Conservation (phyloP, 2,329 filamentous ascomycete species). For the Calonectria multiphialidica region DNA sequence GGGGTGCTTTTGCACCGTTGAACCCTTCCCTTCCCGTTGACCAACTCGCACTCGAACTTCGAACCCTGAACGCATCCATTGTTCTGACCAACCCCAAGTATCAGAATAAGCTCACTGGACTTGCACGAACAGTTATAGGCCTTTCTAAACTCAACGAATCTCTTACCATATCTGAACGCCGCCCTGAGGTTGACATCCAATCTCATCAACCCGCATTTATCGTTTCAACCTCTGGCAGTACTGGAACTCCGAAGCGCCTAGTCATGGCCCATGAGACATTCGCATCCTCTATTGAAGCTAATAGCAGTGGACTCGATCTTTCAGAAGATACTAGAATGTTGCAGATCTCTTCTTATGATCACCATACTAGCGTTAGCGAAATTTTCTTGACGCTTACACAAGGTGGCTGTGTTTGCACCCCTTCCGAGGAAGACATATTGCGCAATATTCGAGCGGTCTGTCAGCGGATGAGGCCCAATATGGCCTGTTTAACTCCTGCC, state of each 20-base stretch:
- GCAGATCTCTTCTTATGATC: neutral
- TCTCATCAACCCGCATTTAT: neutral
- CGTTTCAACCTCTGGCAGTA: neutral
- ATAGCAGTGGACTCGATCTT: neutral
- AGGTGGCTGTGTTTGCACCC: slow-evolving; percentile 1
- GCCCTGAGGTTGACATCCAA: neutral
- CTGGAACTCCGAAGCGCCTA: neutral
- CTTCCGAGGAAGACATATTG: neutral
- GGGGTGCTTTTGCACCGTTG: slow-evolving; percentile 1
- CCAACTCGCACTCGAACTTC: neutral
- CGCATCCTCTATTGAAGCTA: neutral
- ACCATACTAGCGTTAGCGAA: neutral
- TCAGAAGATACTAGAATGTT: neutral
- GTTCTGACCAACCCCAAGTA: neutral
- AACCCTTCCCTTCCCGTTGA: neutral
- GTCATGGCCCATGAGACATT: neutral
- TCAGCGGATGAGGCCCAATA: neutral
- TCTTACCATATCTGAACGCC: neutral
- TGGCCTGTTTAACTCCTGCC: neutral
- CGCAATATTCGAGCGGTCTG: neutral
- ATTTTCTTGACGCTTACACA: neutral
- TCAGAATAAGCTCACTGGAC: neutral
- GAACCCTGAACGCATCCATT: neutral
- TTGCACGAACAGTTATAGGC: neutral
- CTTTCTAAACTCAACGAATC: neutral